Base-by-base conservation (phyloP, 129 eudicot genomes). In the Flaveria robusta region DNA sequence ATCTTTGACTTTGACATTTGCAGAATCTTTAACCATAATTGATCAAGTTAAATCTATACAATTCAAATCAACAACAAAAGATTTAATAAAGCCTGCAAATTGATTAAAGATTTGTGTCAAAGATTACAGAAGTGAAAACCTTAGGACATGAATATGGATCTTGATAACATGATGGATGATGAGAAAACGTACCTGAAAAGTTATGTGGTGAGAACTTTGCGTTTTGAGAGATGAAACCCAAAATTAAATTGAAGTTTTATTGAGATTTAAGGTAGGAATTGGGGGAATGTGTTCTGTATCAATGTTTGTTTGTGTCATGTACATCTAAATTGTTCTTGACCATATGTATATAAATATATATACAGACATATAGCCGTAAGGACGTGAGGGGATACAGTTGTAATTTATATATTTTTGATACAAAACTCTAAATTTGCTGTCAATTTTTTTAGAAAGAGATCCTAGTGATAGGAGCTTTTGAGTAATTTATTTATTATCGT, bases 171-270 rank as follows among this genome's bases (percentile, higher is more conserved):
- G 59, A 54, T 77, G 76, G 69, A 71, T 22, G 62, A 74, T 66
- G 39, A 80, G 64, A 18, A 55, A 74, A 74, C 75, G 70, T 80
- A 80, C 83, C 83, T 54, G 79, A 74, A 74, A 50, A 63, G 68
- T 29, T 47, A 51, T 72, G 79, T 73, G 74, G 63, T 43, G 58
- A 26, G 20, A 64, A 79, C 15, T 62, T 49, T 62, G 29, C 1
- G 56, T 77, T 68, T 24, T 77, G 59, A 67, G 15, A 23, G 45
- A 77, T 66, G 56, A 77, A 68, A 13, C 72, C 29, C 68, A 68
- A 67, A 66, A 77, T 67, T 11, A 9, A 20, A 29, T 14, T 20
- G 42, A 56, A 54, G 39, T 72, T 26, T 49, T 14, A 31, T 72
- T 0, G 52, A 74, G 70, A 67, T 66, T 66, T 68, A 68, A 80